A percentile compares a stretch with the other conserved stretches of the same genome.
Evolutionary conservation across 2,329 filamentous ascomycete genomes (phyloP).

Genomic region (Fusarium drepaniforme): DNA sequence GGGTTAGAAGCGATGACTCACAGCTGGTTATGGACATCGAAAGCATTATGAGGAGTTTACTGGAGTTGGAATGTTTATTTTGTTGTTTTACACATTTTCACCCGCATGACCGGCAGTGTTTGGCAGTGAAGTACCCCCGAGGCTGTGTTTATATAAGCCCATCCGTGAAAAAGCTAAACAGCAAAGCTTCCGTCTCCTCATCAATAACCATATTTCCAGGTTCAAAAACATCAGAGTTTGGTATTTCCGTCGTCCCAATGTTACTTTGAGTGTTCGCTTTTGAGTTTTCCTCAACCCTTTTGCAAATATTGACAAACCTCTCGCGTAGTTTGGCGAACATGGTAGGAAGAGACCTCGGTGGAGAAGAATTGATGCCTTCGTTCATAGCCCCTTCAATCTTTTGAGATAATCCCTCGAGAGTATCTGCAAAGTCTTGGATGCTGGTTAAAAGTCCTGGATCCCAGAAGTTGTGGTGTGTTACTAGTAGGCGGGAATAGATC

Average conservation of each 20-base stretch:
- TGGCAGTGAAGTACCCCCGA: not conserved
- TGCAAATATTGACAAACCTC: constrained; percentile 2
- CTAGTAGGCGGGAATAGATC: constrained; percentile 16
- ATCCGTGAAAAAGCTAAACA: not conserved
- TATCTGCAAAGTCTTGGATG: constrained; percentile 4
- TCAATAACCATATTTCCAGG: constrained; percentile 1
- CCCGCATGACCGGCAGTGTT: no score
- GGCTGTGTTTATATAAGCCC: not conserved
- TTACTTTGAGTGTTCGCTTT: not conserved
- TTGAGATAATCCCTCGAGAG: not conserved
- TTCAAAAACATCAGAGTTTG: not conserved
- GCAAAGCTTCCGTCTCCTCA: not conserved
- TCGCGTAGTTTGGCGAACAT: constrained; percentile 3
- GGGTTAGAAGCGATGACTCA: not conserved
- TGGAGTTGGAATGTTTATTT: not conserved
- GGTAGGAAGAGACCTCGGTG: not conserved
- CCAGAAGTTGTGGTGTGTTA: constrained; percentile 17
- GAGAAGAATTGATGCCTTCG: constrained; percentile 3
- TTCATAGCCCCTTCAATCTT: constrained; percentile 12
- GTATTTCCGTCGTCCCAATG: not conserved
- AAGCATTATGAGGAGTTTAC: not conserved
- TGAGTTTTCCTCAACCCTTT: constrained; percentile 5
- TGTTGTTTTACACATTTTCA: not conserved
- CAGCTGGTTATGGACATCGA: not conserved
- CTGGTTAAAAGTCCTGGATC: constrained; percentile 8